Conservation (phyloP, 2,329 filamentous ascomycete species). For the Chrysosporium queenslandicum region DNA sequence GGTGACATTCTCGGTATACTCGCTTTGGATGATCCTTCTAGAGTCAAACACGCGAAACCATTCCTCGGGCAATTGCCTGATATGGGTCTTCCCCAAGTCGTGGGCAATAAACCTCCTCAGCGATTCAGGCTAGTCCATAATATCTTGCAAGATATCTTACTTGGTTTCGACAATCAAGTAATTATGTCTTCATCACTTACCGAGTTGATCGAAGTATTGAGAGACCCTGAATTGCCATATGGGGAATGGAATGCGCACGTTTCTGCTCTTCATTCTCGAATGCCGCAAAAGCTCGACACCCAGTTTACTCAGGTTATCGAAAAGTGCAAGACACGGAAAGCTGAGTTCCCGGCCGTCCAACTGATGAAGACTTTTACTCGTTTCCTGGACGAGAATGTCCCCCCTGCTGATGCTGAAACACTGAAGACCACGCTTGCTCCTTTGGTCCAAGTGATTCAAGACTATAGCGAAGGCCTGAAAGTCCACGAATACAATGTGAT, state of each 20-base stretch:
- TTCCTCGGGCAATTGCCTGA: slow-evolving; percentile 86
- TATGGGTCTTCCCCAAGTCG: slow-evolving; percentile 73
- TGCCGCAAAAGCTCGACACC: slow-evolving; percentile 85
- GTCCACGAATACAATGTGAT: slow-evolving; percentile 79
- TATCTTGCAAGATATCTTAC: slow-evolving; percentile 76
- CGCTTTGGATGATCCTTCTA: slow-evolving; percentile 84
- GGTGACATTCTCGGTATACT: slow-evolving; percentile 98
- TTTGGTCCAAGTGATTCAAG: slow-evolving; percentile 63
- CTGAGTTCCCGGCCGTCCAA: slow-evolving; percentile 86
- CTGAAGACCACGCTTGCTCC: slow-evolving; percentile 65
- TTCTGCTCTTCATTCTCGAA: slow-evolving; percentile 90
- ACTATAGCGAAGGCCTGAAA: slow-evolving; percentile 81
- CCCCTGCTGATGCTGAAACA: slow-evolving; percentile 59
- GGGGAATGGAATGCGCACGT: slow-evolving; percentile 95
- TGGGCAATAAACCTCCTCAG: slow-evolving; percentile 87
- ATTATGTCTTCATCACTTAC: slow-evolving; percentile 83
- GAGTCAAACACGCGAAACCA: slow-evolving; percentile 91
- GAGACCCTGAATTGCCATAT: slow-evolving; percentile 82
- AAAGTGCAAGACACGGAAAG: slow-evolving; percentile 62
- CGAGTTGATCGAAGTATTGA: slow-evolving; percentile 80
- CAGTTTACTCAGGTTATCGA: slow-evolving; percentile 79
- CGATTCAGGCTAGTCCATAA: slow-evolving; percentile 66
- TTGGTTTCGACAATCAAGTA: slow-evolving; percentile 93
- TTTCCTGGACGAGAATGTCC: slow-evolving; percentile 80
- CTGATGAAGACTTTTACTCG: slow-evolving; percentile 73